phyloP scores from a whole-genome alignment of 805 yeast species.

The Kockiozyma suomiensis region DNA sequence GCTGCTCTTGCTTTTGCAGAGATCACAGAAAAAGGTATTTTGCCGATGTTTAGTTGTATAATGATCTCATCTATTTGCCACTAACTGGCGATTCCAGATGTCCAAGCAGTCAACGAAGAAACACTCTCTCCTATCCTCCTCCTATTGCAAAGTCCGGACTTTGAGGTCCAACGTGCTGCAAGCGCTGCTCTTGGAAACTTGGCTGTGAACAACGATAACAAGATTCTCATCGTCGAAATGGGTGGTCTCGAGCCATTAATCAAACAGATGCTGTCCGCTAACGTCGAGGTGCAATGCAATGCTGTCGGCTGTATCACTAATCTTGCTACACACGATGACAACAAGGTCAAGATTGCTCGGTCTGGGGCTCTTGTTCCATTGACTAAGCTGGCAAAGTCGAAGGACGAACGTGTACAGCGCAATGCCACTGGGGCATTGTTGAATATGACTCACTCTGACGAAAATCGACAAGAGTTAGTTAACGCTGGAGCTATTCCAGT shows the following conservation, averaged over 20 bases:
- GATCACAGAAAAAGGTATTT: constrained; percentile 79
- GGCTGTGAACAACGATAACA: constrained; percentile 95
- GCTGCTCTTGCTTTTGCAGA: constrained; percentile 99
- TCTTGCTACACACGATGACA: constrained; percentile 96
- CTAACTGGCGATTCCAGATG: too few relatives aligned
- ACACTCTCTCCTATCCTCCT: constrained; percentile 92
- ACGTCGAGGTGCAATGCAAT: constrained; percentile 97
- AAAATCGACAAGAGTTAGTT: constrained; percentile 93
- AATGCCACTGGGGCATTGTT: constrained; percentile 97
- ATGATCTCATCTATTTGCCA: too few relatives aligned
- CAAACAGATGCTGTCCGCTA: constrained; percentile 95
- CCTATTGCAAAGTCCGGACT: constrained; percentile 79
- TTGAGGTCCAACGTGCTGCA: constrained; percentile 97
- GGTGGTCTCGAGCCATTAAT: constrained; percentile 96
- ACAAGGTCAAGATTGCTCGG: constrained; percentile 92
- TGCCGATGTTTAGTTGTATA: too few relatives aligned
- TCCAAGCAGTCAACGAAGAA: constrained; percentile 83
- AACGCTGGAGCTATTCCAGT: constrained; percentile 99
- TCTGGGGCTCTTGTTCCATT: constrained; percentile 94
- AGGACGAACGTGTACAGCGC: constrained; percentile 94
- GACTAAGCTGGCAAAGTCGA: constrained; percentile 90
- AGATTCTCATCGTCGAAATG: constrained; percentile 92
- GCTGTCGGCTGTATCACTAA: constrained; percentile 99
- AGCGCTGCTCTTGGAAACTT: constrained; percentile 98
- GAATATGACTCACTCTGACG: constrained; percentile 97